These are phyloP conservation scores for Metschnikowia noctiluminum DNA, from an alignment of 805 yeast species.

Conservation along the genomic window DNA sequence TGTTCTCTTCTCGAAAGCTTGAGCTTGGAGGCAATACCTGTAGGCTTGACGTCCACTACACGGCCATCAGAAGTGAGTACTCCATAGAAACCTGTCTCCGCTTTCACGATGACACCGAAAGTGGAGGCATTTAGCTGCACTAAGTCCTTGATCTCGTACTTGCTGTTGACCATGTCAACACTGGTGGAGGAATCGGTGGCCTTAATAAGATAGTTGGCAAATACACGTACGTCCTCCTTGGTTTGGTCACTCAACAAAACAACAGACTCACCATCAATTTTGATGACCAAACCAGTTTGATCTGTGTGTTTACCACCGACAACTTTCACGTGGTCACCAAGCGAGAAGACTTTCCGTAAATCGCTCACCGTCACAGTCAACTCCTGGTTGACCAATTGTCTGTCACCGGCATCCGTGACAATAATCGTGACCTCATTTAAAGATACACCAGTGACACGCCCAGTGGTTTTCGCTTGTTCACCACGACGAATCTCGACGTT, in stretches of 20 bases:
- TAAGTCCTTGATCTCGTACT: conserved; percentile 83
- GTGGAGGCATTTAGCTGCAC: conserved; percentile 82
- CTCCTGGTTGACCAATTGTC: conserved; percentile 49
- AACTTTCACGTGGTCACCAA: conserved; percentile 95
- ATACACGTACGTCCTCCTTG: conserved; percentile 83
- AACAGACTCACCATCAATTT: conserved; percentile 78
- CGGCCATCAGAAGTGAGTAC: conserved; percentile 83
- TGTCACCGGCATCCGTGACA: conserved; percentile 55
- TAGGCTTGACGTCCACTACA: conserved; percentile 64
- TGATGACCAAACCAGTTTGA: conserved; percentile 92
- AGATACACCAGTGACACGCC: conserved; percentile 68
- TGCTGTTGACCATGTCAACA: conserved; percentile 62
- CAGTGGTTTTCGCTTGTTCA: conserved; percentile 87
- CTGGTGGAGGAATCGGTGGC: conserved; percentile 77
- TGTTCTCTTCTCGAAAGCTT: conserved; percentile 62
- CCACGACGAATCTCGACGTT: conserved; percentile 88
- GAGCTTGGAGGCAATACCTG: conserved; percentile 78
- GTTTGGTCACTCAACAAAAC: conserved; percentile 88
- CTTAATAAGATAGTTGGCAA: conserved; percentile 84
- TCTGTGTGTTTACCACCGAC: conserved; percentile 87
- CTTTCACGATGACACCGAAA: conserved; percentile 86
- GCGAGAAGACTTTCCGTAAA: conserved; percentile 77
- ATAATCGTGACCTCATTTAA: conserved; percentile 50
- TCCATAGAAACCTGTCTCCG: conserved; percentile 82
- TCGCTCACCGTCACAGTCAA: conserved; percentile 81